These are phyloP conservation scores for Carex myosuroides DNA, from an alignment of 176 grass and related monocot species.

Conservation along the genomic window DNA sequence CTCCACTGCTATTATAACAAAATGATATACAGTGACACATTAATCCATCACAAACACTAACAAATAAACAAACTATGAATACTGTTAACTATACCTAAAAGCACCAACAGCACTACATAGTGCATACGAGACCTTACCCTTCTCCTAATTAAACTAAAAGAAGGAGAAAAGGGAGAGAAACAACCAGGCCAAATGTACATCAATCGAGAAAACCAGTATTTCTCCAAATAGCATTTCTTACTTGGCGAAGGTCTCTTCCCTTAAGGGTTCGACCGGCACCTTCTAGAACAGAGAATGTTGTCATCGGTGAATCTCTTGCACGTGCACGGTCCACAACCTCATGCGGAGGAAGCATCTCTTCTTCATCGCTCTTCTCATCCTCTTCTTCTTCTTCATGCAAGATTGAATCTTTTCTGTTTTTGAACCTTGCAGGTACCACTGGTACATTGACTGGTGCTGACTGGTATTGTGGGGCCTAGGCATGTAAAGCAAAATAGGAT, in stretches of 20 bases:
- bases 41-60: background rate
- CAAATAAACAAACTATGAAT: background rate
- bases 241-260: constrained; percentile 76
- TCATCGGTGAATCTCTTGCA: constrained; percentile 50
- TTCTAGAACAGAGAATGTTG: constrained; percentile 70
- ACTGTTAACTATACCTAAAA: background rate
- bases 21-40: background rate
- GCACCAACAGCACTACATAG: background rate
- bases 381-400: constrained; percentile 1
- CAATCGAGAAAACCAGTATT: constrained; percentile 85
- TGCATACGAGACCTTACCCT: background rate
- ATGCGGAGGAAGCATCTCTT: constrained; percentile 80
- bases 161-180: background rate
- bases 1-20: background rate
- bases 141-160: background rate
- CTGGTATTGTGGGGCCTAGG: constrained; percentile 28
- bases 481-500: background rate
- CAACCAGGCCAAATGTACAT: constrained; percentile 9
- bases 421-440: constrained; percentile 19
- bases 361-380: constrained; percentile 30
- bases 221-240: constrained; percentile 74
- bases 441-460: constrained; percentile 79
- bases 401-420: background rate
- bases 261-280: constrained; percentile 76
- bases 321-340: constrained; percentile 51